Percentiles rank a stretch among this genome's conserved stretches.
Conservation (phyloP, 2,329 filamentous ascomycete genomes). For the Calonectria honghensis region DNA sequence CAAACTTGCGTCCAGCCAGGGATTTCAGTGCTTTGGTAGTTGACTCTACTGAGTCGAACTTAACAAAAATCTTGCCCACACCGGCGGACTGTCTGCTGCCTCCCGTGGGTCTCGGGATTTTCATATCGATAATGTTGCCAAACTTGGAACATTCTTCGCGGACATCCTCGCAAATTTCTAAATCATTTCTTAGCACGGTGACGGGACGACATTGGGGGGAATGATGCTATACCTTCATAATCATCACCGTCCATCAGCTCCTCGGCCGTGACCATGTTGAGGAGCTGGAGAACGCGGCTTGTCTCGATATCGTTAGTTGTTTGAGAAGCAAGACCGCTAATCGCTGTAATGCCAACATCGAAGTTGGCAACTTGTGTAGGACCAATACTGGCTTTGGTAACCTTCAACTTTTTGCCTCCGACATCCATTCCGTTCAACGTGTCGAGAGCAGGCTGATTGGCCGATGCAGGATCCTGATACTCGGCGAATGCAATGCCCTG, state of each 20-base stretch:
- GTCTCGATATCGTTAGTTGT: slow-evolving; percentile 86
- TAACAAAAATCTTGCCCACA: slow-evolving; percentile 98
- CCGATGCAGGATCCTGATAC: slow-evolving; percentile 82
- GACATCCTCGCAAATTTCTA: slow-evolving; percentile 98
- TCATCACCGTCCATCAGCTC: slow-evolving; percentile 96
- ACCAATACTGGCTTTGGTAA: slow-evolving; percentile 92
- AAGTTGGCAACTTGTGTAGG: slow-evolving; percentile 93
- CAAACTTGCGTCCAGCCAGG: slow-evolving; percentile 96
- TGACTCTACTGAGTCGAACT: slow-evolving; percentile 86
- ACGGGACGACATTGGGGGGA: background rate
- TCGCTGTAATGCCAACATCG: slow-evolving; percentile 97
- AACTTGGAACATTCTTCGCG: slow-evolving; percentile 95
- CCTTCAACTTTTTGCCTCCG: slow-evolving; percentile 89
- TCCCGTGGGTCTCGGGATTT: slow-evolving; percentile 91
- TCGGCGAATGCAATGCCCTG: slow-evolving; percentile 98
- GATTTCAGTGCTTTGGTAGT: slow-evolving; percentile 90
- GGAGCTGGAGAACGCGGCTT: slow-evolving; percentile 89
- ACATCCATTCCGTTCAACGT: slow-evolving; percentile 95
- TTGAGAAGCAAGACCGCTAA: slow-evolving; percentile 97
- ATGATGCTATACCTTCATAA: slow-evolving; percentile 83
- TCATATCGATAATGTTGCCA: slow-evolving; percentile 89
- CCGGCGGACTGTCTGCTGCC: slow-evolving; percentile 89
- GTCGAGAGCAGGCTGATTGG: slow-evolving; percentile 90
- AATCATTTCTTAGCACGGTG: slow-evolving; percentile 58
- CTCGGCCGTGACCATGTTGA: slow-evolving; percentile 99